Percentiles rank a stretch among this genome's conserved stretches.
phyloP scores from a whole-genome alignment of 2,329 filamentous ascomycete species.

The Ascochyta viciae-villosae region DNA sequence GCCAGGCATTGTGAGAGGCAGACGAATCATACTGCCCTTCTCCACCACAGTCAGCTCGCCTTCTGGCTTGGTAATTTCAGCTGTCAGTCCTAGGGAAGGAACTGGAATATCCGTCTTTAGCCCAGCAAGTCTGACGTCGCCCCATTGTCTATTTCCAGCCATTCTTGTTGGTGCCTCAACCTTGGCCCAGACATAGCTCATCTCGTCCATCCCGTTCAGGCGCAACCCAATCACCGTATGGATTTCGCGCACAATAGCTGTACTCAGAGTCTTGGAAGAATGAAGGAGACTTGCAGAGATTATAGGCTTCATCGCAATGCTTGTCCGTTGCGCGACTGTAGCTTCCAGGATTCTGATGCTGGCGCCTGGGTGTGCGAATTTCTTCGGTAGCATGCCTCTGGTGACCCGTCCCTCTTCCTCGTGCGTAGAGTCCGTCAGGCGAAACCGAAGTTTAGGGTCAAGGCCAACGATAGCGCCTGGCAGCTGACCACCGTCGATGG shows the following conservation, averaged over 20 bases:
- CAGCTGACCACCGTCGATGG: slow-evolving; percentile 28
- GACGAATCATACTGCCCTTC: slow-evolving; percentile 30
- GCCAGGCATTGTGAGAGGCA: background rate
- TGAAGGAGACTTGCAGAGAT: background rate
- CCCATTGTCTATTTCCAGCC: slow-evolving; percentile 21
- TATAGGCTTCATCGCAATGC: slow-evolving; percentile 23
- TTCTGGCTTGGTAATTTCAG: slow-evolving; percentile 18
- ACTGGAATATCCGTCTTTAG: slow-evolving; percentile 32
- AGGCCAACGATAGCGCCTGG: slow-evolving; percentile 27
- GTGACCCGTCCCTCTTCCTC: slow-evolving; percentile 34
- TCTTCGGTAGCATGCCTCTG: slow-evolving; percentile 26
- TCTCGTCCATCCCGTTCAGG: slow-evolving; percentile 35
- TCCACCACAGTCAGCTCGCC: slow-evolving; percentile 22
- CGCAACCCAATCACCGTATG: slow-evolving; percentile 37
- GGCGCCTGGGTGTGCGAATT: slow-evolving; percentile 7
- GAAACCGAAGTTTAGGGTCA: slow-evolving; percentile 36
- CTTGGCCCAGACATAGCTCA: slow-evolving; percentile 34
- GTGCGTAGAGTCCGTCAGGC: slow-evolving; percentile 36
- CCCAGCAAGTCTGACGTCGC: slow-evolving; percentile 29
- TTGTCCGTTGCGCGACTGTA: slow-evolving; percentile 28
- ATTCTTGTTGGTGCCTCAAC: background rate
- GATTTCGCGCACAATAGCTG: slow-evolving; percentile 18
- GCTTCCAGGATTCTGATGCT: slow-evolving; percentile 33
- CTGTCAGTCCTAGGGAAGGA: slow-evolving; percentile 25
- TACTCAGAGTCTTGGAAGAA: background rate